These are phyloP conservation scores for Linanthus parryae DNA, from an alignment of 148 eudicot species.

Conservation along the genomic window DNA sequence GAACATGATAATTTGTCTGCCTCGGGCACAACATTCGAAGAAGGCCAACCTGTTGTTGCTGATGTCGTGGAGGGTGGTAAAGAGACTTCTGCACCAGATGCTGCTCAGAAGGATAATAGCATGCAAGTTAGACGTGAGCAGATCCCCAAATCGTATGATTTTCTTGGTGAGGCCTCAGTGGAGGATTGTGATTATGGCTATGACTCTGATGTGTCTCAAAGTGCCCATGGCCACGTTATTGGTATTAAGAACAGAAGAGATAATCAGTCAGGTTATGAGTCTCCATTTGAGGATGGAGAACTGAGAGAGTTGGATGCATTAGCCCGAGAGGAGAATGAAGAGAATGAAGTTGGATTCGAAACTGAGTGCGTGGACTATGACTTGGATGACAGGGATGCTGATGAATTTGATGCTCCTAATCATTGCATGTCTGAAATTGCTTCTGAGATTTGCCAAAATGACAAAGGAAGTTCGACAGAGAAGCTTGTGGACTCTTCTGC, in stretches of 20 bases:
- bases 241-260: conserved; percentile 15
- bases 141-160: conserved; percentile 7
- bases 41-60: conserved; percentile 10
- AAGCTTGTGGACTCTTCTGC: conserved; percentile 9
- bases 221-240: conserved; percentile 15
- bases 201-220: conserved; percentile 28
- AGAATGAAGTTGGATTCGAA: too few relatives aligned
- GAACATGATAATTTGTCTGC: conserved; percentile 14
- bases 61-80: conserved; percentile 4
- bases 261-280: conserved; percentile 47
- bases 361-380: conserved; percentile 57
- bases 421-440: conserved; percentile 31
- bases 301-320: conserved; percentile 35
- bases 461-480: conserved; percentile 7
- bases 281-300: conserved; percentile 79
- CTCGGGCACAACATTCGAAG: conserved; percentile 12
- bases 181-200: conserved; percentile 18
- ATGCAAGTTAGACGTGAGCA: too few relatives aligned
- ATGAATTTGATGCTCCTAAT: conserved; percentile 34
- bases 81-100: conserved; percentile 5
- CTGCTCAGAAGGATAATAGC: conserved; percentile 10
- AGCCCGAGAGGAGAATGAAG: conserved; percentile 37
- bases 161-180: conserved; percentile 12
- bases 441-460: conserved; percentile 25
- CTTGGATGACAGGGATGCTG: conserved; percentile 37